Conservation (phyloP, 2,329 filamentous ascomycete species). For the Xylariaceae sp. region DNA sequence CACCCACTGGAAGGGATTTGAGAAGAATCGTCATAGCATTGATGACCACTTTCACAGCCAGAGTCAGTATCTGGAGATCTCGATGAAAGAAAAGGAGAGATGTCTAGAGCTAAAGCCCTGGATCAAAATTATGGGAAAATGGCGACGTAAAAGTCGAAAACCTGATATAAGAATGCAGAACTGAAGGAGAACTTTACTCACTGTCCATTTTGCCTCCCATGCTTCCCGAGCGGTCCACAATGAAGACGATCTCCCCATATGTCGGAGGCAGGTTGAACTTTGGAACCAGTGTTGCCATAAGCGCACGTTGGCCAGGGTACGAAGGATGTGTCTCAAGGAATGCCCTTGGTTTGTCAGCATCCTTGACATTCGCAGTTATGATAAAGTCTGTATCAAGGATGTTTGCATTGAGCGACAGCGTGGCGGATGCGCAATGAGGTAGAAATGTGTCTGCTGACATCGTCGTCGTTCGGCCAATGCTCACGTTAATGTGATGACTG, state of each 20-base stretch:
- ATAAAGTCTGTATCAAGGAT: conserved; percentile 13
- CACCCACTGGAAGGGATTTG: conserved; percentile 11
- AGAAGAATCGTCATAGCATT: conserved; percentile 11
- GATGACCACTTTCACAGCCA: conserved; percentile 3
- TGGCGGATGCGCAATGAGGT: conserved; percentile 8
- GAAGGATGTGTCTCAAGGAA: conserved; percentile 13
- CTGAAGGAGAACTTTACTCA: neutral
- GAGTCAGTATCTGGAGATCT: neutral
- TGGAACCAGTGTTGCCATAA: conserved; percentile 15
- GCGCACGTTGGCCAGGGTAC: conserved; percentile 9
- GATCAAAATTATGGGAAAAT: neutral
- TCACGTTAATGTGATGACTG: conserved; percentile 11
- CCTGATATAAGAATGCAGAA: neutral
- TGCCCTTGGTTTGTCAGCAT: conserved; percentile 8
- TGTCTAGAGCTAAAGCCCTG: no score
- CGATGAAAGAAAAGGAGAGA: no score
- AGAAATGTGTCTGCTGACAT: conserved; percentile 7
- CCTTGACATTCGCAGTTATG: conserved; percentile 7
- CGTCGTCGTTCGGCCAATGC: conserved; percentile 10
- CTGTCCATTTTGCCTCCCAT: conserved; percentile 9
- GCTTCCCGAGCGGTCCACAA: conserved; percentile 13
- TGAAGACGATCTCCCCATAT: conserved; percentile 13
- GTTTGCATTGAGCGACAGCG: conserved; percentile 7
- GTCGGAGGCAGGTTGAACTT: conserved; percentile 7
- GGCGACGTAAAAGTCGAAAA: neutral